Percentiles rank a stretch among this genome's conserved stretches.
Conservation (phyloP, 1,284 basidiomycete genomes). For the Anthracocystis walkeri region DNA sequence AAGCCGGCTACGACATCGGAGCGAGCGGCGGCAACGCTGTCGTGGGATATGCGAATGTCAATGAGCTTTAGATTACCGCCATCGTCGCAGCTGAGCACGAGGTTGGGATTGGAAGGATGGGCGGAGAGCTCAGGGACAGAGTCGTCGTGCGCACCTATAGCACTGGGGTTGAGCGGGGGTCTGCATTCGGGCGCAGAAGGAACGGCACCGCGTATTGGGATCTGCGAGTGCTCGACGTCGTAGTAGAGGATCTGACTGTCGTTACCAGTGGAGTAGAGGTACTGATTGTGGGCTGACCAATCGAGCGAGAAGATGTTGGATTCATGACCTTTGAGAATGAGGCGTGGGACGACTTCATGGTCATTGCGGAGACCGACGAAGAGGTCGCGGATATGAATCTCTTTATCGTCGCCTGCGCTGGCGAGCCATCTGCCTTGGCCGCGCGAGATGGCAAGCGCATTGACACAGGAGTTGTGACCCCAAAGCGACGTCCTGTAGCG, state of each 20-base stretch:
- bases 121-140: slow-evolving; percentile 34
- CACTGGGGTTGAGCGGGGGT: slow-evolving; percentile 12
- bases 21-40: slow-evolving; percentile 17
- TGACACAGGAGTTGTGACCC: slow-evolving; percentile 39
- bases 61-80: slow-evolving; percentile 28
- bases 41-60: slow-evolving; percentile 30
- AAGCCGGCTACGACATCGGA: slow-evolving; percentile 26
- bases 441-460: slow-evolving; percentile 41
- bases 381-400: slow-evolving; percentile 43
- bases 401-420: slow-evolving; percentile 32
- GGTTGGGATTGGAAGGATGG: slow-evolving; percentile 32
- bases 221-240: slow-evolving; percentile 37
- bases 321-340: slow-evolving; percentile 33
- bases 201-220: slow-evolving; percentile 18
- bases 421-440: slow-evolving; percentile 40
- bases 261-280: slow-evolving; percentile 41
- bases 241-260: slow-evolving; percentile 43
- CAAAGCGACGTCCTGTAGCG: background rate
- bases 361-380: slow-evolving; percentile 16
- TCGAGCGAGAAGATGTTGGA: slow-evolving; percentile 50
- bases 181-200: background rate
- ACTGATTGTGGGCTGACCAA: slow-evolving; percentile 40
- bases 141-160: slow-evolving; percentile 35
- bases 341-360: slow-evolving; percentile 10
- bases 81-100: slow-evolving; percentile 42